These are phyloP conservation scores for Linnemannia hyalina DNA, from an alignment of 192 early-diverging fungal species.

Conservation along the genomic window DNA sequence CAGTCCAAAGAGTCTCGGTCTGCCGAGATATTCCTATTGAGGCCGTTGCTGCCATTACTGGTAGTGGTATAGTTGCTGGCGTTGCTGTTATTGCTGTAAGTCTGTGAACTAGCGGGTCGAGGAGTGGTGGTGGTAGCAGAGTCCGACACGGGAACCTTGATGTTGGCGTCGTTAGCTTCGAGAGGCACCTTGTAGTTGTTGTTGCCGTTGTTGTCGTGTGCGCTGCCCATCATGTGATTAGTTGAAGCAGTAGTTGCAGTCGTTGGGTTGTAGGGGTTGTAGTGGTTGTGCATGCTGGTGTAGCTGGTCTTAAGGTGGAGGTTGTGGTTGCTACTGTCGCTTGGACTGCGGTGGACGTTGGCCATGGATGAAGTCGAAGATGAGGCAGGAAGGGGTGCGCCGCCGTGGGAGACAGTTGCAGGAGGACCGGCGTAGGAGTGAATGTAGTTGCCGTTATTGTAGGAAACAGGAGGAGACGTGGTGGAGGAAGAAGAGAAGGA, in stretches of 20 bases:
- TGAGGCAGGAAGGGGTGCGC: not conserved
- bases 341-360: conserved; percentile 5
- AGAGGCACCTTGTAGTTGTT: conserved; percentile 35
- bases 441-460: not conserved
- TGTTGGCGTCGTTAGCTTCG: conserved; percentile 15
- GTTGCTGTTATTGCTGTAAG: not conserved
- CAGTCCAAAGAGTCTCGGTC: not conserved
- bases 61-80: conserved; percentile 10
- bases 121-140: not conserved
- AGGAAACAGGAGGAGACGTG: not conserved
- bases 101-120: conserved; percentile 16
- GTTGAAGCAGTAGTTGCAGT: not conserved
- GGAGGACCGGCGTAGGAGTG: not conserved
- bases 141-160: conserved; percentile 39
- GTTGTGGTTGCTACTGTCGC: conserved; percentile 1
- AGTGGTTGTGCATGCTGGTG: conserved; percentile 10
- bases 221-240: conserved; percentile 20
- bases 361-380: conserved; percentile 5
- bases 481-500: not conserved
- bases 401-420: not conserved
- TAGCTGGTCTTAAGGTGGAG: conserved; percentile 7
- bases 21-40: not conserved
- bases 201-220: conserved; percentile 17
- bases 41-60: conserved; percentile 12
- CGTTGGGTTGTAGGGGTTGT: conserved; percentile 2